Evolutionary conservation across 805 yeast species (phyloP).

Genomic region (Ogataea glucozyma): DNA sequence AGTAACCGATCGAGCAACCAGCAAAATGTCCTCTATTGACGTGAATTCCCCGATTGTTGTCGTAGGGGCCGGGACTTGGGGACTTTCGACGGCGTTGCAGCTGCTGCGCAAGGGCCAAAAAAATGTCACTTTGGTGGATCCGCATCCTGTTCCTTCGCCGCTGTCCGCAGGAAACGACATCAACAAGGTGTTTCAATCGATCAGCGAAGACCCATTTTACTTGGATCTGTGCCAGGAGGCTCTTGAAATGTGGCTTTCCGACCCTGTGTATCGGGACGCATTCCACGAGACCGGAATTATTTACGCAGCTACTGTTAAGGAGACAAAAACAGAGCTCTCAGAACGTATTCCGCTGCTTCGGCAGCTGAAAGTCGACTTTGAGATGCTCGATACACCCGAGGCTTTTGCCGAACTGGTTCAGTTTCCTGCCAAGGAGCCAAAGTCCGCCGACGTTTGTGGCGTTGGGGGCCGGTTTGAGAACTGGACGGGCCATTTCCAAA

Average conservation of each 20-base stretch:
- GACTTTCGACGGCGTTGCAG: conserved; percentile 12
- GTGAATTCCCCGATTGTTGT: background rate
- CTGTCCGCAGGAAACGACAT: conserved; percentile 15
- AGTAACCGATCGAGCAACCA: too few relatives aligned
- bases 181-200: conserved; percentile 12
- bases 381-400: background rate
- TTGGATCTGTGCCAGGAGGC: conserved; percentile 9
- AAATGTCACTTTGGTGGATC: conserved; percentile 9
- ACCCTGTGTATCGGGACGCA: conserved; percentile 11
- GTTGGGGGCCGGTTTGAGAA: conserved; percentile 19
- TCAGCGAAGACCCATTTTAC: conserved; percentile 3
- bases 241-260: conserved; percentile 5
- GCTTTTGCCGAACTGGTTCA: conserved; percentile 1
- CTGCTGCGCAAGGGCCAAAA: conserved; percentile 7
- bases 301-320: conserved; percentile 3
- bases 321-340: background rate
- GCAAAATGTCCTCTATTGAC: background rate
- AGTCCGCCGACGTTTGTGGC: background rate
- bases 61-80: conserved; percentile 14
- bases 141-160: conserved; percentile 15
- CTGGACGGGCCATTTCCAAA: conserved; percentile 38
- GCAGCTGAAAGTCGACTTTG: background rate
- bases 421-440: background rate
- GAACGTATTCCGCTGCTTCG: conserved; percentile 5
- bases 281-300: conserved; percentile 15